These are phyloP conservation scores for Plasmodium gallinaceum DNA, from an alignment of 169 alveolate species.

Conservation along the genomic window DNA sequence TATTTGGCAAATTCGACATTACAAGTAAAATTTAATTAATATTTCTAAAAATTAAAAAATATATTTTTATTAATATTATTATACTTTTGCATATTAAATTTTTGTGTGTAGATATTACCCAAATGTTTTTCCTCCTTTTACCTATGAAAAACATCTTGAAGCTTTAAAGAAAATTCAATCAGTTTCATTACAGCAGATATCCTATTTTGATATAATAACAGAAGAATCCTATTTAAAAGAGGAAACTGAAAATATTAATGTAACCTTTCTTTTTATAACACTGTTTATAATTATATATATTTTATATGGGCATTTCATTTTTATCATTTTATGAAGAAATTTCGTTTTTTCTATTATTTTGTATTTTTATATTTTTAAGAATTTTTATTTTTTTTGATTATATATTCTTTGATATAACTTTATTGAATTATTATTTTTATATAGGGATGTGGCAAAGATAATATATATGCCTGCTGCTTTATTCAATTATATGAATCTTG, in stretches of 20 bases:
- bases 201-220: slow-evolving; percentile 58
- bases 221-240: slow-evolving; percentile 67
- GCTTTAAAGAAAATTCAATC: slow-evolving; percentile 73
- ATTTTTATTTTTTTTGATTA: not conserved
- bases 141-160: slow-evolving; percentile 65
- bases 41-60: not conserved
- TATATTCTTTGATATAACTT: not conserved
- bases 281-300: slow-evolving; percentile 7
- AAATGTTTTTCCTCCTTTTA: slow-evolving; percentile 55
- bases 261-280: not conserved
- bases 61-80: not conserved
- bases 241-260: slow-evolving; percentile 57
- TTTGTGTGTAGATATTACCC: slow-evolving; percentile 41
- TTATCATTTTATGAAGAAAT: not conserved
- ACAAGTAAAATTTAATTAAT: slow-evolving; percentile 39
- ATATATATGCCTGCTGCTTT: slow-evolving; percentile 36
- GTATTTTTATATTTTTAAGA: not conserved
- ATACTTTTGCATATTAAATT: not conserved
- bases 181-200: slow-evolving; percentile 55
- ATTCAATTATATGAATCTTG: slow-evolving; percentile 38
- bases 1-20: slow-evolving; percentile 71
- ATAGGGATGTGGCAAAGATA: slow-evolving; percentile 54
- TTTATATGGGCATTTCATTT: not conserved
- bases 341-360: not conserved
- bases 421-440: not conserved